These are phyloP conservation scores for Phytophthora lateralis DNA, from an alignment of 352 stramenopile species.

Conservation along the genomic window DNA sequence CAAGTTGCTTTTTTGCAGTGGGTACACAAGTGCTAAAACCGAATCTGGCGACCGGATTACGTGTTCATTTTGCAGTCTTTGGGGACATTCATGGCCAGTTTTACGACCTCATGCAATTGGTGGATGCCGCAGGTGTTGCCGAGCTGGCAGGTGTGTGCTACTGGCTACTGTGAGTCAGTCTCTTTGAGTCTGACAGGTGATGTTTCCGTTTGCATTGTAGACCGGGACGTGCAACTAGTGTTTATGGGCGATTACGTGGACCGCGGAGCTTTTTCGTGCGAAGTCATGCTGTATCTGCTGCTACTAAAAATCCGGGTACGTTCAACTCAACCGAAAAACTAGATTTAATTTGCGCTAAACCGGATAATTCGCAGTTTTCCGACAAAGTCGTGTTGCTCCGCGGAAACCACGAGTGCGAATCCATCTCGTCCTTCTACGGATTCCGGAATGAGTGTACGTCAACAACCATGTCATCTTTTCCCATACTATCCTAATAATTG, in stretches of 20 bases:
- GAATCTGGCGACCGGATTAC: slow-evolving; percentile 6
- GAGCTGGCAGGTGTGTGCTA: slow-evolving; percentile 40
- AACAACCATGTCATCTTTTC: neutral
- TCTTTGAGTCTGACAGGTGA: neutral
- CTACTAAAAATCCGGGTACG: slow-evolving; percentile 64
- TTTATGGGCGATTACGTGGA: slow-evolving; percentile 87
- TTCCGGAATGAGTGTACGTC: slow-evolving; percentile 78
- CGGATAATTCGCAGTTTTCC: slow-evolving; percentile 38
- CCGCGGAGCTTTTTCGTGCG: slow-evolving; percentile 78
- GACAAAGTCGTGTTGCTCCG: slow-evolving; percentile 71
- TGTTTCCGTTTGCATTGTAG: slow-evolving; percentile 9
- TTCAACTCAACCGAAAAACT: neutral
- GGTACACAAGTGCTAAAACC: slow-evolving; percentile 5
- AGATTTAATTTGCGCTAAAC: too few species aligned
- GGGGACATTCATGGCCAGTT: slow-evolving; percentile 86
- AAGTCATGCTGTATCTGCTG: slow-evolving; percentile 83
- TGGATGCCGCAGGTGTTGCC: slow-evolving; percentile 51
- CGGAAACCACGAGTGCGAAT: slow-evolving; percentile 87
- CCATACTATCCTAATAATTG: neutral
- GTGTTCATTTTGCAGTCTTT: slow-evolving; percentile 57
- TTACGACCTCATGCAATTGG: slow-evolving; percentile 70
- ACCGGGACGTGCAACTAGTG: slow-evolving; percentile 59
- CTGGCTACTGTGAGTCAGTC: neutral
- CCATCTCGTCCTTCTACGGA: slow-evolving; percentile 87
- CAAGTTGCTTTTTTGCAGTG: slow-evolving; percentile 20